Base-by-base conservation (phyloP, 176 grass and related monocot species). In the Ampelocalamus luodianensis region DNA sequence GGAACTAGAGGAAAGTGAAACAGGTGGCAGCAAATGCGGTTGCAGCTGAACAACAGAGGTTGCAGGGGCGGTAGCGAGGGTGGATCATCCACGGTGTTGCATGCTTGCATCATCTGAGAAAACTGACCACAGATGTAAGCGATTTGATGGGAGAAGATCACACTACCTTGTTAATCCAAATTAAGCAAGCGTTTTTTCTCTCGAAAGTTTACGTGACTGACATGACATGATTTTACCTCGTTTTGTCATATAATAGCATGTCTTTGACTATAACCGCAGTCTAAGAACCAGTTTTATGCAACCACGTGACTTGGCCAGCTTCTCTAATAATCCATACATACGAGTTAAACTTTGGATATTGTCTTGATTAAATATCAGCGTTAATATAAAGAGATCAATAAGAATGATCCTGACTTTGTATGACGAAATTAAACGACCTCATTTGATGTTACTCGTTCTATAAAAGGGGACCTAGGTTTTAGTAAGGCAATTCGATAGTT, bases 81-180 rank as follows among this genome's bases (percentile, higher is more conserved):
- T 87, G 85, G 61, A 81, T 75, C 85, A 54, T 16, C 72, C 72
- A 78, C 27, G 64, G 2, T 44, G 69, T 0, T 24, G 61, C 38
- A 15, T 38, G 40, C 62, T 60, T 38, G 78, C 61, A 4, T 68
- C 29, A 27, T 26, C 62, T 10, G 20, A 13, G 17, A 42, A 27
- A 87, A 65, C 13, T 87, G 86, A 55, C 62, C 26, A 29, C 1
- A 55, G 50, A 2, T 64, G 77, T 56, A 10, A 56, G 37, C 38
- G 29, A 50, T 37, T 22, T 58, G 23, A 65, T 43, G 58, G 70
- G 32, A 23, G 9, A 45, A 10, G 58, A 61, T n/a, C 23, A 45
- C 34, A 45, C 34, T 29, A 20, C 13, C 10, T 42, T 17, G 3
- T 72, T 45, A 46, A 10, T 46, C 22, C 22, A 15, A 71, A 46